Percentiles rank a stretch among this genome's conserved stretches.
Conservation (phyloP, 768 basidiomycete species). For the Mycena galericulata region DNA sequence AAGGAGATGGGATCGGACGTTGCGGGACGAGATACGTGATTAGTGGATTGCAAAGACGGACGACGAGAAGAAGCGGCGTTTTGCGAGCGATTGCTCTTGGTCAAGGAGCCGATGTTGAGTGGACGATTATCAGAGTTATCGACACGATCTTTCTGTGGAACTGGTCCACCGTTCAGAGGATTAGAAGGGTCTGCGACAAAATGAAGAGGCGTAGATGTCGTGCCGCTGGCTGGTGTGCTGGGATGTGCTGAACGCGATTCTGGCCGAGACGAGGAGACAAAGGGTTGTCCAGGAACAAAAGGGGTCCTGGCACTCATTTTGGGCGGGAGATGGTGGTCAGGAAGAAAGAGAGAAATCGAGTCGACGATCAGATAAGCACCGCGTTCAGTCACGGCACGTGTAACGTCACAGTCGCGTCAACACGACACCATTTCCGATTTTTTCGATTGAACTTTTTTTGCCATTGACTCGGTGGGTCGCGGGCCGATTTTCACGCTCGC, state of each 20-base stretch:
- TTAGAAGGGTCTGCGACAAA: conserved; percentile 29
- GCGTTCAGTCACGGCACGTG: no score
- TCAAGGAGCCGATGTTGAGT: conserved; percentile 26
- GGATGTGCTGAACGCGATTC: conserved; percentile 16
- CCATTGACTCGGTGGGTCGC: no score
- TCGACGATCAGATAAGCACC: no score
- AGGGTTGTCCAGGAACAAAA: conserved; percentile 4
- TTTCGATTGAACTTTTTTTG: no score
- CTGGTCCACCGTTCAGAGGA: conserved; percentile 25
- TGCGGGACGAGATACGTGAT: conserved; percentile 6
- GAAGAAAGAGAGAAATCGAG: conserved; percentile 3
- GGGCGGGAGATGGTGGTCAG: conserved; percentile 6
- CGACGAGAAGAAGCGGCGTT: conserved; percentile 24
- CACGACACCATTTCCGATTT: no score
- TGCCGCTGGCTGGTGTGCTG: not conserved
- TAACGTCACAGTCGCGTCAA: no score
- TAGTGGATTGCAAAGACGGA: conserved; percentile 19
- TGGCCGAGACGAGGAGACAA: conserved; percentile 10
- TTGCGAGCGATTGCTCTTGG: conserved; percentile 20
- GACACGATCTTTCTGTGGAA: conserved; percentile 1
- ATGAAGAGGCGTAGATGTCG: conserved; percentile 6
- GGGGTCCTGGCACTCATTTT: conserved; percentile 22
- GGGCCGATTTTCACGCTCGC: no score
- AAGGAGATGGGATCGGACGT: conserved; percentile 9
- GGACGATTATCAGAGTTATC: conserved; percentile 13